These are phyloP conservation scores for Agaricus sinodeliciosus DNA, from an alignment of 768 basidiomycete genomes.

Conservation along the genomic window DNA sequence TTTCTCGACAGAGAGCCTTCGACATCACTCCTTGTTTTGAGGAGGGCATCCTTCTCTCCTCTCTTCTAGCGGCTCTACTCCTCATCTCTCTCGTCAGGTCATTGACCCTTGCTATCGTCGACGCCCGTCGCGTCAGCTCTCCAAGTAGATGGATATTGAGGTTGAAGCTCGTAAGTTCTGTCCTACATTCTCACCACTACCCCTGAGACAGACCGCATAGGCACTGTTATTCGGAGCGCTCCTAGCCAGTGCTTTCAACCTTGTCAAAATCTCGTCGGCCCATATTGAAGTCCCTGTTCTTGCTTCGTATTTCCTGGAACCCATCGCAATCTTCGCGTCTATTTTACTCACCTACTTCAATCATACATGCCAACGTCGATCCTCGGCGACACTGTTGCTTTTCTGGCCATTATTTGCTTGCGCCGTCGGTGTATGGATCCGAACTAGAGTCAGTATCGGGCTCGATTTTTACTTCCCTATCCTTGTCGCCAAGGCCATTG, in stretches of 20 bases:
- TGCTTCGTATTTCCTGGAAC: conserved; percentile 52
- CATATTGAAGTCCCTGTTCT: conserved; percentile 35
- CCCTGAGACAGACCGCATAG: conserved; percentile 24
- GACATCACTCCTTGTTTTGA: conserved; percentile 82
- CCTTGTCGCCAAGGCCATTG: conserved; percentile 36
- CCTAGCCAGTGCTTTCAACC: conserved; percentile 35
- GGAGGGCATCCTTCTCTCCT: conserved; percentile 58
- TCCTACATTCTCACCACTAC: neutral
- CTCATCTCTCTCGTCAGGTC: conserved; percentile 34
- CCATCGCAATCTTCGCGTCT: conserved; percentile 42
- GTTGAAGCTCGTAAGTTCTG: conserved; percentile 60
- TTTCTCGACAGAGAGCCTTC: conserved; percentile 56
- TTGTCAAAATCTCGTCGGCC: conserved; percentile 30
- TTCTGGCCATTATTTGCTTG: conserved; percentile 74
- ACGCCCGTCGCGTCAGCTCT: conserved; percentile 27
- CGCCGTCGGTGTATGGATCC: conserved; percentile 46
- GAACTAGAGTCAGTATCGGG: conserved; percentile 39
- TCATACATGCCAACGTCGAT: conserved; percentile 62
- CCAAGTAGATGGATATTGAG: conserved; percentile 47
- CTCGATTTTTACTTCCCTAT: conserved; percentile 27
- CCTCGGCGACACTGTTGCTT: conserved; percentile 67
- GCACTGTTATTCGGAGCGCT: conserved; percentile 40
- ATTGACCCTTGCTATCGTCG: conserved; percentile 18
- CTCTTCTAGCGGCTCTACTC: conserved; percentile 40
- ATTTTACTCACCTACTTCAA: conserved; percentile 54